phyloP scores from a whole-genome alignment of 2,329 filamentous ascomycete genomes.

The Phyllosticta citriasiana region DNA sequence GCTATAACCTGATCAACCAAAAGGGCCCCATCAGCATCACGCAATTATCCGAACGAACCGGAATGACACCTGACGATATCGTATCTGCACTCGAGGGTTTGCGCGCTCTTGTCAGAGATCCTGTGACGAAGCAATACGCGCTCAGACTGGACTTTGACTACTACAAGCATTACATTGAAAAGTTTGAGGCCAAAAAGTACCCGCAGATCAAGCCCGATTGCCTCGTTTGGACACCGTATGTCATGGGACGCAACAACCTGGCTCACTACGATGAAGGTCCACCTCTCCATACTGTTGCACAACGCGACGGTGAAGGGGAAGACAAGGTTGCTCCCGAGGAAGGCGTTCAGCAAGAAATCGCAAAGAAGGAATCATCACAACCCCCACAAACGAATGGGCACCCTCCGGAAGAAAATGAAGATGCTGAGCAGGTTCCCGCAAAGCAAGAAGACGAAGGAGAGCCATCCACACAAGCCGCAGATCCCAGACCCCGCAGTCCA shows the following conservation, averaged over 20 bases:
- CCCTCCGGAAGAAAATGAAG: background rate
- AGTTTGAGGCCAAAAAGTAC: slow-evolving; percentile 83
- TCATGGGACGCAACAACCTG: slow-evolving; percentile 81
- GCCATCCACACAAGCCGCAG: background rate
- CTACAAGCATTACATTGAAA: slow-evolving; percentile 76
- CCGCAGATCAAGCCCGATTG: slow-evolving; percentile 71
- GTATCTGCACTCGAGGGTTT: slow-evolving; percentile 87
- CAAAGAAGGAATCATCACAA: background rate
- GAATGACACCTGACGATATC: slow-evolving; percentile 93
- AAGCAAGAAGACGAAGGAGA: background rate
- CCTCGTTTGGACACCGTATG: slow-evolving; percentile 90
- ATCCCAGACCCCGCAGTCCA: background rate
- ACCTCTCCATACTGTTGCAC: slow-evolving; percentile 75
- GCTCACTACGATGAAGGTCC: slow-evolving; percentile 77
- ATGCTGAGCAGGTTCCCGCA: background rate
- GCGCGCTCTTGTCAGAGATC: slow-evolving; percentile 80
- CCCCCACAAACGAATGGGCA: slow-evolving; percentile 3
- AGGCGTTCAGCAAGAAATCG: slow-evolving; percentile 29
- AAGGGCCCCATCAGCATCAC: slow-evolving; percentile 46
- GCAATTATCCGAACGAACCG: slow-evolving; percentile 75
- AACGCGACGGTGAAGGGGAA: slow-evolving; percentile 60
- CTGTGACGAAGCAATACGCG: slow-evolving; percentile 78
- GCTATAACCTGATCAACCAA: slow-evolving; percentile 65
- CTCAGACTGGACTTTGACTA: slow-evolving; percentile 78
- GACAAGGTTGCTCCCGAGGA: slow-evolving; percentile 33